Evolutionary conservation across 305 asterid species (phyloP), one percentile per base, ranked within the genome.

Genomic region (Withania somnifera): DNA sequence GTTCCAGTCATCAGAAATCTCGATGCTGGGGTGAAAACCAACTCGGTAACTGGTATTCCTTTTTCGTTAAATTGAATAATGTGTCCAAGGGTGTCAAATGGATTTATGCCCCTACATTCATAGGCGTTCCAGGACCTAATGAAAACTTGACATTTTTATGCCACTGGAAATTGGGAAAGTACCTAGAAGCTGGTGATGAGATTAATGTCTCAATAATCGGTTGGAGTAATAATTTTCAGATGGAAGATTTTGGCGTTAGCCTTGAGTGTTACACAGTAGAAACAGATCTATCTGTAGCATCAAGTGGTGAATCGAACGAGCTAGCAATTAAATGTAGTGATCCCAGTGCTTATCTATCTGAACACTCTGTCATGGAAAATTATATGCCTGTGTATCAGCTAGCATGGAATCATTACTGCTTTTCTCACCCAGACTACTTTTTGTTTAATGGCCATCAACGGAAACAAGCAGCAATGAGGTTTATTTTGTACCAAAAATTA

Each of bases 71-170:
- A 64, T 32, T 78, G n/a, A 50, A 28, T 6, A 83, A 83, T 63
- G 68, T 45, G 40, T 77, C 51, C 30, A 83, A 67, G 36, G 73
- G 71, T 2, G 45, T 50, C 14, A 79, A 77, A 54, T 83, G 77
- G 85, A 78, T 83, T 34, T 83, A 83, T 15, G 34, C 47, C 32
- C 85, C 85, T 26, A 83, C 85, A 45, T 83, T 64, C 54, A 77
- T 78, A 51, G 85, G 82, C 79, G 38, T 83, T 57, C 85, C 85
- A 14, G 85, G 82, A 34, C 53, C 54, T 36, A 67, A 83, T 20
- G 60, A 77, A 14, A 78, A 83, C 68, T 10, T 83, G 79, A 51
- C 64, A 22, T 83, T 53, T 26, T 28, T 78, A 51, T 57, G 85
- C 82, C 83, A 78, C 56, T 83, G 85, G 85, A 64, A 34, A 77